Conservation (phyloP, 768 basidiomycete genomes). For the Russula virescens region DNA sequence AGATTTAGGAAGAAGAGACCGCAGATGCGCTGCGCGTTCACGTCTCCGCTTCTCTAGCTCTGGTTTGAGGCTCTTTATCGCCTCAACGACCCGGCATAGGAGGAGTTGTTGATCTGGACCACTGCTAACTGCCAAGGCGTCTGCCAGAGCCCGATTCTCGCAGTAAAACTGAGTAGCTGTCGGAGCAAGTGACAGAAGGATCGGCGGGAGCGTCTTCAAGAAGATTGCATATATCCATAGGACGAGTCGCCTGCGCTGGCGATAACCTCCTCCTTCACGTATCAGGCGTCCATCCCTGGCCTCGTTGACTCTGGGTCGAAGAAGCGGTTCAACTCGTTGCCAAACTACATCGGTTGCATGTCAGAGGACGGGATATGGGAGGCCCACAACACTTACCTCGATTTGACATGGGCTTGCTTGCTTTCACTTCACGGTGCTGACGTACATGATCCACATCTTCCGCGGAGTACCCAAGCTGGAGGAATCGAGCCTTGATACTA, state of each 20-base stretch:
- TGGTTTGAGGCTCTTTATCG: background rate
- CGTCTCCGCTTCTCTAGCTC: background rate
- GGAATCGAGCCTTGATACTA: conserved; percentile 12
- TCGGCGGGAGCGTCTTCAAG: background rate
- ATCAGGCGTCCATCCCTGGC: conserved; percentile 4
- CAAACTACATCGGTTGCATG: background rate
- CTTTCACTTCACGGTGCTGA: conserved; percentile 14
- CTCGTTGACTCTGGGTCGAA: background rate
- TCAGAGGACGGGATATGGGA: background rate
- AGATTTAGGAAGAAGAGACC: conserved; percentile 4
- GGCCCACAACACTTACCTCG: background rate
- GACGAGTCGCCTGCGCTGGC: background rate
- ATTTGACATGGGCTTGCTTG: conserved; percentile 16
- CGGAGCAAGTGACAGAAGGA: conserved; percentile 7
- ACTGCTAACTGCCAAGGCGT: background rate
- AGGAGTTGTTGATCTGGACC: background rate
- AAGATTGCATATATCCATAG: background rate
- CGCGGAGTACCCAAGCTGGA: background rate
- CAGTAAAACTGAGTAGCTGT: conserved; percentile 2
- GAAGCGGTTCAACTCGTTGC: conserved; percentile 11
- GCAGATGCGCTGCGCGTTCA: background rate
- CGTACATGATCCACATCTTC: conserved; percentile 9
- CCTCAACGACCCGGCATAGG: background rate
- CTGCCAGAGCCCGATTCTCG: conserved; percentile 3
- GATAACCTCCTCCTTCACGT: background rate